phyloP scores from a whole-genome alignment of 768 basidiomycete species.

The Tylopilus cervinicoccineus region DNA sequence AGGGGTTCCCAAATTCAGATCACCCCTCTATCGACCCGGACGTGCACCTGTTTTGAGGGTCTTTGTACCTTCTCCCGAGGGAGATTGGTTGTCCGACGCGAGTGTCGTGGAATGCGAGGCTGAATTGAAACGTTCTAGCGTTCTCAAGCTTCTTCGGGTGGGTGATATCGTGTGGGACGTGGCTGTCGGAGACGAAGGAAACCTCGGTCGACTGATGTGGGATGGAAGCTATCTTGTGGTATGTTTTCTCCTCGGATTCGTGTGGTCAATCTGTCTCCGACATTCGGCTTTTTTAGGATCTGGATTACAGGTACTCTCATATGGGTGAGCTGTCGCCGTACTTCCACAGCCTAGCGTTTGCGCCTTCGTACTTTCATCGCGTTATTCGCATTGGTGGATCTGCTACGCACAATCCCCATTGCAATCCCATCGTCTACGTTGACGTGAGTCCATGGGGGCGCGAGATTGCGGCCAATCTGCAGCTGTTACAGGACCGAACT shows the following conservation, averaged over 20 bases:
- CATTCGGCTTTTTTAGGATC: constrained; percentile 49
- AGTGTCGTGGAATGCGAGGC: constrained; percentile 80
- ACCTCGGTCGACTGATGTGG: constrained; percentile 80
- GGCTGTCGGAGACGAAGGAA: constrained; percentile 82
- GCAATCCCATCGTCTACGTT: constrained; percentile 64
- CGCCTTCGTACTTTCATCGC: constrained; percentile 87
- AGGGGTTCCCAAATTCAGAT: constrained; percentile 44
- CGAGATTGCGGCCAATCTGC: constrained; percentile 69
- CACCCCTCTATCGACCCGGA: constrained; percentile 64
- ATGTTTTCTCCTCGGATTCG: constrained; percentile 30
- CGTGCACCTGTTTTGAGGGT: constrained; percentile 77
- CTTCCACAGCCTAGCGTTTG: constrained; percentile 73
- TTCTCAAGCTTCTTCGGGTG: constrained; percentile 56
- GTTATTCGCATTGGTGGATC: constrained; percentile 59
- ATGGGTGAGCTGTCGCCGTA: constrained; percentile 78
- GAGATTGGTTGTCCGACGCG: constrained; percentile 81
- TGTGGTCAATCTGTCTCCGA: background rate
- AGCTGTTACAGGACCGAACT: constrained; percentile 72
- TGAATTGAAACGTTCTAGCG: constrained; percentile 55
- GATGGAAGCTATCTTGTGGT: constrained; percentile 88
- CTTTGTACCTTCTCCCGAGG: constrained; percentile 83
- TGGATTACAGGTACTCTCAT: constrained; percentile 77
- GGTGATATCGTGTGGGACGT: constrained; percentile 88
- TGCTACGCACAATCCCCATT: constrained; percentile 37
- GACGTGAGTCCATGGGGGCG: constrained; percentile 77